phyloP scores from a whole-genome alignment of 1,284 basidiomycete genomes.

The Cutaneotrichosporon sp. region DNA sequence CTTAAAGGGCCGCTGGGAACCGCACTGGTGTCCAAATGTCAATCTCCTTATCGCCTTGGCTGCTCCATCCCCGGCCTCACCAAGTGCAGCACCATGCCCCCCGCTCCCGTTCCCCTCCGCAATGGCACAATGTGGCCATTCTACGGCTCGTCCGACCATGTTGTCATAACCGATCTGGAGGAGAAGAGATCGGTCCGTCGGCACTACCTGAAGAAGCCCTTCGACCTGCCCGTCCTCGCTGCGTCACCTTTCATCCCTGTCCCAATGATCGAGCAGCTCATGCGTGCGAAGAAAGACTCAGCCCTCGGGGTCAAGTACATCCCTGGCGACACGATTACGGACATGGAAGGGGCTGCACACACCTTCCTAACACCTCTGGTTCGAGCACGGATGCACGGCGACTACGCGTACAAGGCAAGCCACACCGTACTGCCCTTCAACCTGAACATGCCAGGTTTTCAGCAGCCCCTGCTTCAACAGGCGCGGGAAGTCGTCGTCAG shows the following conservation, averaged over 20 bases:
- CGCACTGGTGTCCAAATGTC: too few relatives aligned
- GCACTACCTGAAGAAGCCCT: background rate
- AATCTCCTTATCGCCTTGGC: too few relatives aligned
- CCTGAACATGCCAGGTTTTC: background rate
- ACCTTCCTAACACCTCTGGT: conserved; percentile 26
- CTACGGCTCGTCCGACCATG: too few relatives aligned
- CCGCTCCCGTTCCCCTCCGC: too few relatives aligned
- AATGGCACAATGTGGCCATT: too few relatives aligned
- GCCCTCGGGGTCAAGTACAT: conserved; percentile 27
- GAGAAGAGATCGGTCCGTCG: too few relatives aligned
- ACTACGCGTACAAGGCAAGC: conserved; percentile 17
- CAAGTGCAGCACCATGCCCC: too few relatives aligned
- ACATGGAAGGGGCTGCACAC: conserved; percentile 30
- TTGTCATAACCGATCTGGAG: too few relatives aligned
- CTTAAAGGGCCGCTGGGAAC: too few relatives aligned
- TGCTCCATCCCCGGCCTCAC: too few relatives aligned
- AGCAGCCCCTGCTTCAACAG: too few relatives aligned
- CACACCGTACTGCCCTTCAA: conserved; percentile 13
- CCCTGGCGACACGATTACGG: conserved; percentile 17
- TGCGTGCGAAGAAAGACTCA: conserved; percentile 27
- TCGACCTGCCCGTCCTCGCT: background rate
- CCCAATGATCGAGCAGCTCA: conserved; percentile 21
- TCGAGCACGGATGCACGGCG: conserved; percentile 21
- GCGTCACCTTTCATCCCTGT: conserved; percentile 4
- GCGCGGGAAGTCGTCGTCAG: conserved; percentile 20